Evolutionary conservation across 1,284 basidiomycete species (phyloP).

Genomic region (Ganoderma sp.): DNA sequence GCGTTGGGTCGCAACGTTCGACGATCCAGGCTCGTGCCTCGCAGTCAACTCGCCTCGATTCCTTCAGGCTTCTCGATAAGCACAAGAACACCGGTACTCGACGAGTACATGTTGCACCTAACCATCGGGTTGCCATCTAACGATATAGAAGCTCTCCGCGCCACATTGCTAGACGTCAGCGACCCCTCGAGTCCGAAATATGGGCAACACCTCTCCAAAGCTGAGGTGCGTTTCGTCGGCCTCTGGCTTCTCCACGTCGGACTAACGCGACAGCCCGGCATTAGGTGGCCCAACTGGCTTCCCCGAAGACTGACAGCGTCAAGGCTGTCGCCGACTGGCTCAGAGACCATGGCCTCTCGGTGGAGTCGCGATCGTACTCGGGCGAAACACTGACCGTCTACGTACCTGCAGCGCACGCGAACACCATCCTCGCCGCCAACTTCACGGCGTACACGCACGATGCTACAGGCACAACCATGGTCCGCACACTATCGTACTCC

Average conservation of each 20-base stretch:
- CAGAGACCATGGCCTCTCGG: slow-evolving; percentile 41
- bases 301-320: slow-evolving; percentile 43
- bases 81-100: not conserved
- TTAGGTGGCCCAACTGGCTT: not conserved
- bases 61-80: slow-evolving; percentile 2
- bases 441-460: slow-evolving; percentile 46
- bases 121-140: slow-evolving; percentile 30
- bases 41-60: not conserved
- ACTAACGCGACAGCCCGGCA: too few species aligned
- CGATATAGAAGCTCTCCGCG: slow-evolving; percentile 34
- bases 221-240: slow-evolving; percentile 31
- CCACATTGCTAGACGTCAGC: slow-evolving; percentile 37
- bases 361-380: slow-evolving; percentile 39
- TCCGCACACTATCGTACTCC: slow-evolving; percentile 49
- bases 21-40: not conserved
- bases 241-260: too few species aligned
- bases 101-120: slow-evolving; percentile 30
- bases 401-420: slow-evolving; percentile 42
- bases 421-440: slow-evolving; percentile 43
- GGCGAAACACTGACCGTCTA: slow-evolving; percentile 32
- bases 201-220: slow-evolving; percentile 39
- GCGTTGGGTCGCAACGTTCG: slow-evolving; percentile 1
- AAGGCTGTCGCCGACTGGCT: slow-evolving; percentile 46
- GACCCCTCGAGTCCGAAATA: slow-evolving; percentile 37
- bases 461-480: slow-evolving; percentile 37